phyloP scores from a whole-genome alignment of 176 grass and related monocot genomes.

The Lolium multiflorum region DNA sequence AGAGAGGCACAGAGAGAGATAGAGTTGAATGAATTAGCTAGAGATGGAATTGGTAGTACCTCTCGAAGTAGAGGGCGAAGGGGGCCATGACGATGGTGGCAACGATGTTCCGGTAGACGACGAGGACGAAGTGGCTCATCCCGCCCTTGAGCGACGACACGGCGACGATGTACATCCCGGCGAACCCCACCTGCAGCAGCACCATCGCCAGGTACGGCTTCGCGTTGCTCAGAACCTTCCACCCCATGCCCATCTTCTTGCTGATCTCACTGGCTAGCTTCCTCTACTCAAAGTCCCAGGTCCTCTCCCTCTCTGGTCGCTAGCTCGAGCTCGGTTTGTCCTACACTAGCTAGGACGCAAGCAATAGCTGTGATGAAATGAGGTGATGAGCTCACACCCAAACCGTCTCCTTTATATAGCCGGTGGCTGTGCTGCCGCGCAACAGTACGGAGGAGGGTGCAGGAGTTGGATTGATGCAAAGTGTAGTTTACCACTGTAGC shows the following conservation, averaged over 20 bases:
- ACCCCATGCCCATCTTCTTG: constrained; percentile 48
- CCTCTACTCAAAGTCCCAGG: neutral
- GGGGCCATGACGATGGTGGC: constrained; percentile 73
- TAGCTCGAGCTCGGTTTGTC: constrained; percentile 8
- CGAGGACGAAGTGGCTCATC: constrained; percentile 90
- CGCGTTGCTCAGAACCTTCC: constrained; percentile 45
- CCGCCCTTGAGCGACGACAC: constrained; percentile 78
- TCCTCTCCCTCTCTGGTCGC: neutral
- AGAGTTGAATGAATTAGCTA: neutral
- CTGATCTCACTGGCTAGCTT: neutral
- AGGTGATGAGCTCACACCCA: constrained; percentile 47
- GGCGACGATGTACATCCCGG: constrained; percentile 86
- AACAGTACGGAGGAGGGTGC: neutral
- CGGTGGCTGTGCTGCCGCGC: neutral
- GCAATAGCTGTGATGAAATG: constrained; percentile 37
- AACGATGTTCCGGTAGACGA: constrained; percentile 78
- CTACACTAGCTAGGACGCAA: neutral
- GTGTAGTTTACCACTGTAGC: neutral
- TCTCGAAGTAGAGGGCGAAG: constrained; percentile 86
- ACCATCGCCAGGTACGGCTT: constrained; percentile 94
- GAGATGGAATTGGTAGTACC: constrained; percentile 30
- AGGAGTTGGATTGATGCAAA: constrained; percentile 20
- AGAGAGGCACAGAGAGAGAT: neutral
- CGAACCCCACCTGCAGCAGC: constrained; percentile 85
- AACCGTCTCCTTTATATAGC: constrained; percentile 62